These are phyloP conservation scores for Solanum tarapatanum DNA, from an alignment of 257 asterid species.

Conservation along the genomic window DNA sequence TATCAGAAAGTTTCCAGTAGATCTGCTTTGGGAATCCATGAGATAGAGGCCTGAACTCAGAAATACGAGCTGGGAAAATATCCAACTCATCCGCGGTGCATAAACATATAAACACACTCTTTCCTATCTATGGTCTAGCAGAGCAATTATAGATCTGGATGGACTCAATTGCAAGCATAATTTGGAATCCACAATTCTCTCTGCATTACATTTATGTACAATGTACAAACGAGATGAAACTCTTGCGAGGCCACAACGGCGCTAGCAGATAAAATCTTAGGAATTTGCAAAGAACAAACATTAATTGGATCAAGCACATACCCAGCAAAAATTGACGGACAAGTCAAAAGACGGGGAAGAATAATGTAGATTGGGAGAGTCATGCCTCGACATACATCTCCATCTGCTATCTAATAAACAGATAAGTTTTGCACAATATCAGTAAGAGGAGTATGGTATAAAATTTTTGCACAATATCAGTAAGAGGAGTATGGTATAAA, in stretches of 20 bases:
- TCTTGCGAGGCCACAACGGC: background rate
- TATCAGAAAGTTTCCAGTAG: background rate
- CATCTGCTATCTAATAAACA: constrained; percentile 65
- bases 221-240: background rate
- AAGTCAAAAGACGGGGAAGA: constrained; percentile 83
- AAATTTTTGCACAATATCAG: background rate
- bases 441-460: background rate
- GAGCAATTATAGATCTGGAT: background rate
- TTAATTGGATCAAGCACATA: constrained; percentile 14
- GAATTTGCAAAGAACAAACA: background rate
- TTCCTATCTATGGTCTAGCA: background rate
- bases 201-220: background rate
- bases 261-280: background rate
- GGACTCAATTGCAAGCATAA: background rate
- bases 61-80: background rate
- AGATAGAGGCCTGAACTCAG: background rate
- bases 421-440: background rate
- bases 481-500: background rate
- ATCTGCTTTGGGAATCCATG: background rate
- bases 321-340: constrained; percentile 85
- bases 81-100: background rate
- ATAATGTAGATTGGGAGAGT: constrained; percentile 54
- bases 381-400: constrained; percentile 60
- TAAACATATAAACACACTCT: background rate
- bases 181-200: background rate